phyloP scores from a whole-genome alignment of 2,329 filamentous ascomycete genomes.

The Pestalotiopsis fici region DNA sequence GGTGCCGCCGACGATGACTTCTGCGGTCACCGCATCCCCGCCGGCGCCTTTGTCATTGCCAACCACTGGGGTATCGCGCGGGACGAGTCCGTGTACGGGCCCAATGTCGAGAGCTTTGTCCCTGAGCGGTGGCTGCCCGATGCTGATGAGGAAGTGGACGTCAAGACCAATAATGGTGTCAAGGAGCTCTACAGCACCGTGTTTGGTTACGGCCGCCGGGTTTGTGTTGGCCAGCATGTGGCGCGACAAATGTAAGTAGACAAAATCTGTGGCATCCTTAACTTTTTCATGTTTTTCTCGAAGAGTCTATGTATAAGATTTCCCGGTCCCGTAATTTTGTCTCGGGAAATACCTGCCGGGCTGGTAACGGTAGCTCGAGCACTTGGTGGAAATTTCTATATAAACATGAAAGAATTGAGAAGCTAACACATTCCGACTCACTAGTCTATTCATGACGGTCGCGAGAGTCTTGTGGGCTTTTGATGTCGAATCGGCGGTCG shows the following conservation, averaged over 20 bases:
- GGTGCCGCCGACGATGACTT: constrained; percentile 29
- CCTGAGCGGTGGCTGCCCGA: constrained; percentile 33
- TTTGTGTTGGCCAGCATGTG: constrained; percentile 44
- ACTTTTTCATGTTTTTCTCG: no score
- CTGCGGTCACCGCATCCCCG: constrained; percentile 40
- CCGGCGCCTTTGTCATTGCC: constrained; percentile 41
- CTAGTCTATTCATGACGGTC: constrained; percentile 42
- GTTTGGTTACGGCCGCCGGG: constrained; percentile 51
- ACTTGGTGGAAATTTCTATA: no score
- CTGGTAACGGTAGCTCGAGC: no score
- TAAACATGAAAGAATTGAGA: no score
- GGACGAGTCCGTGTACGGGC: constrained; percentile 41
- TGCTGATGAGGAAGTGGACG: neutral
- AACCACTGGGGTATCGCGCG: constrained; percentile 41
- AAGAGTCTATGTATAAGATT: no score
- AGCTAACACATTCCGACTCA: no score
- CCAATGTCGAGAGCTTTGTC: constrained; percentile 26
- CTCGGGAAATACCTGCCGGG: no score
- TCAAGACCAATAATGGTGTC: constrained; percentile 11
- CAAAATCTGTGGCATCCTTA: no score
- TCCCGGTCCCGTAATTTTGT: no score
- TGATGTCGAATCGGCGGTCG: constrained; percentile 31
- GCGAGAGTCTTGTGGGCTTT: constrained; percentile 46
- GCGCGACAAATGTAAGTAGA: constrained; percentile 47
- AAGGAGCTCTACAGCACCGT: constrained; percentile 32